phyloP scores from a whole-genome alignment of 2,329 filamentous ascomycete genomes.

The Allantophomopsis cytisporea region DNA sequence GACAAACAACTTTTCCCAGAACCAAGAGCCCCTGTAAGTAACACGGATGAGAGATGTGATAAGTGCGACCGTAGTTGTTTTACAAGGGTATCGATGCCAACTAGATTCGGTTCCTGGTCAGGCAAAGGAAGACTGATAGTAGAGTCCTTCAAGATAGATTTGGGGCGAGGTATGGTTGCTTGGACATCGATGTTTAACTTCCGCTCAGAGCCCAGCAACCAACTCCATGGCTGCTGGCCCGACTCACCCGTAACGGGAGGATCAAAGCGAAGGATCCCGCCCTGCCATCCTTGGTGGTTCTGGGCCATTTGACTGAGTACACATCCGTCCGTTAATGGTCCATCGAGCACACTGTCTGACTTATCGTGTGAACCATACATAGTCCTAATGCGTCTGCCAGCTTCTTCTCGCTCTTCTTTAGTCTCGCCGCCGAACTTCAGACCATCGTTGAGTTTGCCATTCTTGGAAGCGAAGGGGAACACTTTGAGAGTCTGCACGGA shows the following conservation, averaged over 20 bases:
- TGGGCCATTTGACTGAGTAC: conserved; percentile 49
- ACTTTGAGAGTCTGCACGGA: conserved; percentile 55
- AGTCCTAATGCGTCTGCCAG: conserved; percentile 54
- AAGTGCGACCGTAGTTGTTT: conserved; percentile 63
- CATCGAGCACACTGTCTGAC: conserved; percentile 55
- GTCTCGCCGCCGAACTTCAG: conserved; percentile 83
- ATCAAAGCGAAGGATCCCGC: conserved; percentile 72
- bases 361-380: conserved; percentile 49
- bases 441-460: conserved; percentile 43
- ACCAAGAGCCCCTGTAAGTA: conserved; percentile 79
- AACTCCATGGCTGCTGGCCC: conserved; percentile 38
- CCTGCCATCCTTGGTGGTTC: conserved; percentile 55
- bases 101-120: conserved; percentile 42
- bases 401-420: conserved; percentile 69
- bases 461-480: conserved; percentile 57
- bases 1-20: conserved; percentile 80
- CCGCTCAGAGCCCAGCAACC: conserved; percentile 68
- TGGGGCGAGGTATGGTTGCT: conserved; percentile 52
- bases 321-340: conserved; percentile 82
- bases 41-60: conserved; percentile 73
- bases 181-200: conserved; percentile 67
- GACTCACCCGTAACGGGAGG: conserved; percentile 32
- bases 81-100: conserved; percentile 73
- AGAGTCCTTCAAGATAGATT: conserved; percentile 32
- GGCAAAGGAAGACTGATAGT: conserved; percentile 40